Base-by-base conservation (phyloP, 192 early-diverging fungal species). In the Endogone sp. region DNA sequence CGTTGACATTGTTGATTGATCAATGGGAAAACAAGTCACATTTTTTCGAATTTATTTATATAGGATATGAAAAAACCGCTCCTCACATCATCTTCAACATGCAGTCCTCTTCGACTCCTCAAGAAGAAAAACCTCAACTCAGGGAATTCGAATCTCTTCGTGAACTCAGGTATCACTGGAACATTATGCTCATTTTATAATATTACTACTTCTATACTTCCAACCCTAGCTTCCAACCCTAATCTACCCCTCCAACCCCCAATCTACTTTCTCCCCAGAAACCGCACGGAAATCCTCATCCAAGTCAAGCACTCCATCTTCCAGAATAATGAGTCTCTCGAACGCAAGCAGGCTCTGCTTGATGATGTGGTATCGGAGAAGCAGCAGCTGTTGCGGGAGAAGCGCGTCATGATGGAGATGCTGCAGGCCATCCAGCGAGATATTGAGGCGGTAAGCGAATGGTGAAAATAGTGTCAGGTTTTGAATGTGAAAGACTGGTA, bases 311-410 rank as follows among this genome's bases (percentile, higher is more conserved):
- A 72, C 1, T 56, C 27, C 29, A 67, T 79, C 21, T 28, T 70
- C 16, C 54, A 27, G 3, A 68, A 59, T 4, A 72, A 32, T 4
- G 77, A 79, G 31, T 24, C 49, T 21, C 60, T 79, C 21, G 73
- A 74, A 9, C 28, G 25, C 2, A 79, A 79, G 49, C 60, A 68
- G 29, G 67, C 60, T 13, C 30, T 74, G 26, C 44, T 75, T 16
- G 77, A 79, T 60, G 77, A 79, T 60, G 55, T 71, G 4, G 65
- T 60, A 16, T 37, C 77, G 22, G 66, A 74, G 54, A 70, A 67
- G 24, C 73, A 71, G 13, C 49, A 63, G 4, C 69, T 70, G 2
- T 31, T 60, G 23, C 70, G 69, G 62, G 77, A 79, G 61, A 71
- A 71, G 28, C 55, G 62, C 54, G 26, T 66, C 44, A 26, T 79